phyloP scores from a whole-genome alignment of 306 rosid genomes.

The Vicia faba region DNA sequence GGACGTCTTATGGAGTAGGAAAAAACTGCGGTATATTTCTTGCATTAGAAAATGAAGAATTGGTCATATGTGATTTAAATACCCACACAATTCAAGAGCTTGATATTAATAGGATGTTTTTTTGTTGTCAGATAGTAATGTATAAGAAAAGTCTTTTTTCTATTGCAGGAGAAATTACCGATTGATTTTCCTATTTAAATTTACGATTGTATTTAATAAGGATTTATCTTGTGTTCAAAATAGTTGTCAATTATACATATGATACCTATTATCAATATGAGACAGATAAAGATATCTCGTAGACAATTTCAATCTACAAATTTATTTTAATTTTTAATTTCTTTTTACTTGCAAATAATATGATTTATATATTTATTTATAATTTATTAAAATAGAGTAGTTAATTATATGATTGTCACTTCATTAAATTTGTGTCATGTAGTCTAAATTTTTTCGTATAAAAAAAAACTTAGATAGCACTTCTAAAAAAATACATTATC shows the following conservation, averaged over 20 bases:
- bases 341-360: background rate
- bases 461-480: too few relatives aligned
- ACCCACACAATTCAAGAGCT: background rate
- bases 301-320: background rate
- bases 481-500: too few relatives aligned
- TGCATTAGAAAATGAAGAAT: background rate
- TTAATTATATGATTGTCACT: too few relatives aligned
- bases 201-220: background rate
- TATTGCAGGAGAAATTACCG: background rate
- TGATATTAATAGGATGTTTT: background rate
- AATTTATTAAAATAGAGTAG: too few relatives aligned
- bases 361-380: background rate
- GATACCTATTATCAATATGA: background rate
- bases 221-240: background rate
- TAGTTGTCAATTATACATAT: background rate
- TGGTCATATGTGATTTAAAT: background rate
- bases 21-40: background rate
- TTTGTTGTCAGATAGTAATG: background rate
- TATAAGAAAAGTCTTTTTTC: background rate
- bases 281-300: background rate
- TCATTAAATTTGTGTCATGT: too few relatives aligned
- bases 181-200: background rate
- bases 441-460: too few relatives aligned
- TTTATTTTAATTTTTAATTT: background rate
- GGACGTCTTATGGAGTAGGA: background rate